Evolutionary conservation across 768 basidiomycete genomes (phyloP).

Genomic region (Trametes coccinea): DNA sequence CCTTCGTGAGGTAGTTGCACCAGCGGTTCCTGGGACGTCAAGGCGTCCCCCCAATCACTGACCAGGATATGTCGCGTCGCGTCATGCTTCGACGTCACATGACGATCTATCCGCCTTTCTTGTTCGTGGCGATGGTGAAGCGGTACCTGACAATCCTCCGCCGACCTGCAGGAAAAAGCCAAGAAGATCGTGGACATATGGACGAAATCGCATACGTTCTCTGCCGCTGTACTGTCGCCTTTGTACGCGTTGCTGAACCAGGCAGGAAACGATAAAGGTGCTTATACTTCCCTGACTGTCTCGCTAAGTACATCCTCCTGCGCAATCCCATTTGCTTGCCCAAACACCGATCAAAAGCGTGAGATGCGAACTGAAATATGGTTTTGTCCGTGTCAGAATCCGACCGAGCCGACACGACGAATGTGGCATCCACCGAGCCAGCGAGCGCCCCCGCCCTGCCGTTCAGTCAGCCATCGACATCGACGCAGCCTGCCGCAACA

Average conservation of each 20-base stretch:
- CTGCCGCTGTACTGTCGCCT: constrained; percentile 68
- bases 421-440: constrained; percentile 24
- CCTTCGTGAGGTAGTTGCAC: neutral
- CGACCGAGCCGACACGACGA: constrained; percentile 36
- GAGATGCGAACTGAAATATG: constrained; percentile 73
- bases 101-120: constrained; percentile 31
- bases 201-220: constrained; percentile 90
- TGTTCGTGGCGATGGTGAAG: constrained; percentile 18
- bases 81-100: constrained; percentile 18
- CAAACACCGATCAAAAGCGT: constrained; percentile 46
- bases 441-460: constrained; percentile 17
- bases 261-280: constrained; percentile 70
- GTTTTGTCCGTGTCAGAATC: constrained; percentile 54
- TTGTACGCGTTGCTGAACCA: constrained; percentile 70
- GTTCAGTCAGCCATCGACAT: constrained; percentile 16
- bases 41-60: neutral
- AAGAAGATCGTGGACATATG: constrained; percentile 98
- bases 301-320: constrained; percentile 79
- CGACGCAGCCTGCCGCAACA: constrained; percentile 33
- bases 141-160: constrained; percentile 43
- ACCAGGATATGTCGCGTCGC: constrained; percentile 4
- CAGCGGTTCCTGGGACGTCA: neutral
- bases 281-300: constrained; percentile 67
- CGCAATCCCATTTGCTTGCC: constrained; percentile 67
- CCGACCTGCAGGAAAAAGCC: constrained; percentile 81